Evolutionary conservation across 2,329 filamentous ascomycete species (phyloP).

Genomic region (Hymenoscyphus repandus): DNA sequence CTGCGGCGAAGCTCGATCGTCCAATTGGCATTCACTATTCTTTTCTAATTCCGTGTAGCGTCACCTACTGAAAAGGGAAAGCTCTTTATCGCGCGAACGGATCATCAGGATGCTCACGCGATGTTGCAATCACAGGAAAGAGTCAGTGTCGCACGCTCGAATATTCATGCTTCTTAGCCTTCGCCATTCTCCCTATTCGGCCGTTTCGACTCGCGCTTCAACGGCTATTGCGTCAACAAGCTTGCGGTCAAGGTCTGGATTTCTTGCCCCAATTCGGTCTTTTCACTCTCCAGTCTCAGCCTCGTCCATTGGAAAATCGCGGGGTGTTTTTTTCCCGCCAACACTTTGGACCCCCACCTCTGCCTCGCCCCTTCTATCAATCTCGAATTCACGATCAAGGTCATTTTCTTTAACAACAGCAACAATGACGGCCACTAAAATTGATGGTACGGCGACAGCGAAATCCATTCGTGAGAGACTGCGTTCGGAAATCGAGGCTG

Average conservation of each 20-base stretch:
- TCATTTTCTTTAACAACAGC: slow-evolving; percentile 47
- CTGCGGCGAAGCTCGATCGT: not conserved
- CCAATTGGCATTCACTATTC: not conserved
- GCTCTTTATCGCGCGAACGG: not conserved
- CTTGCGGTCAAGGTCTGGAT: not conserved
- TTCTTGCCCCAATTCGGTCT: not conserved
- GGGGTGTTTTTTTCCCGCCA: slow-evolving; percentile 20
- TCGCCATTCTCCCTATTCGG: not conserved
- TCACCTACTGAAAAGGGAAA: not conserved
- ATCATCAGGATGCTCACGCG: not conserved
- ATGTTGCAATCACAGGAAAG: not conserved
- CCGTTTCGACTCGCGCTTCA: not conserved
- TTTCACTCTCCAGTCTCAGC: not conserved
- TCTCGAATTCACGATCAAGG: slow-evolving; percentile 16
- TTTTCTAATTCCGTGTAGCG: not conserved
- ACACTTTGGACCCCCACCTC: slow-evolving; percentile 13
- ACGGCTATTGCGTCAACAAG: not conserved
- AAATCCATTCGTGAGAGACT: slow-evolving; percentile 83
- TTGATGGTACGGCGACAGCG: slow-evolving; percentile 94
- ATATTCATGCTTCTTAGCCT: too few relatives aligned
- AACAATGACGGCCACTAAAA: slow-evolving; percentile 81
- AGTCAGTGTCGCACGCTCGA: not conserved
- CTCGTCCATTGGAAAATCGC: slow-evolving; percentile 17
- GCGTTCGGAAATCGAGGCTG: slow-evolving; percentile 72
- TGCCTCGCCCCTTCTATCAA: slow-evolving; percentile 3